These are phyloP conservation scores for Epichloe hybrida DNA, from an alignment of 2,329 filamentous ascomycete species.

Conservation along the genomic window DNA sequence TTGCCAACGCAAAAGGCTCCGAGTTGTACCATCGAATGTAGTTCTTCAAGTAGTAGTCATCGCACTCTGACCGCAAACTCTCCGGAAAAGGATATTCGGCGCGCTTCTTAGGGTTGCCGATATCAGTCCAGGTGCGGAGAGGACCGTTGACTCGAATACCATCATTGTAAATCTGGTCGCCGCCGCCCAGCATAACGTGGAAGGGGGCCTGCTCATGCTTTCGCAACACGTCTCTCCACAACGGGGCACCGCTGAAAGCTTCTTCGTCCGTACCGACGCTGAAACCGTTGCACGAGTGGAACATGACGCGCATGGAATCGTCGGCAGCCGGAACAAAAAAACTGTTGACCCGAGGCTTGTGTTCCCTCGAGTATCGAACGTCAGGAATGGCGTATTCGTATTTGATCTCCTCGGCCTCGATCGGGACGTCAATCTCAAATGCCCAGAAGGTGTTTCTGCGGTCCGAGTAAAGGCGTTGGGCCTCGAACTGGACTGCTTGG, in stretches of 20 bases:
- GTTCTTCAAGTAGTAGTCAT: conserved; percentile 82
- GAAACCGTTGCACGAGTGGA: conserved; percentile 96
- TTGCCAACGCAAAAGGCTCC: conserved; percentile 73
- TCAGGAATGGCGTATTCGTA: conserved; percentile 68
- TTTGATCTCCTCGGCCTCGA: conserved; percentile 53
- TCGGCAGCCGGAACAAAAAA: conserved; percentile 84
- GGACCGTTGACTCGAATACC: conserved; percentile 76
- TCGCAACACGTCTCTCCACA: conserved; percentile 90
- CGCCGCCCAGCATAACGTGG: conserved; percentile 90
- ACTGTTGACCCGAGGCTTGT: conserved; percentile 44
- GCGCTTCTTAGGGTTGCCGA: conserved; percentile 72
- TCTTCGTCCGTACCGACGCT: conserved; percentile 75
- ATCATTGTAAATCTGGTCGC: conserved; percentile 96
- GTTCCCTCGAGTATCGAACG: conserved; percentile 45
- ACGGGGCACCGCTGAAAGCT: conserved; percentile 74
- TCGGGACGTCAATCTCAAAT: conserved; percentile 69
- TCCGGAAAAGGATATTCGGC: conserved; percentile 65
- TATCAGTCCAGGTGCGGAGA: conserved; percentile 67
- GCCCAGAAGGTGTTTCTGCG: conserved; percentile 76
- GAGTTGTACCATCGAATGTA: conserved; percentile 76
- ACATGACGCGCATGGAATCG: conserved; percentile 96
- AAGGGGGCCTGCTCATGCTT: conserved; percentile 69
- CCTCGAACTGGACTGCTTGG: conserved; percentile 27
- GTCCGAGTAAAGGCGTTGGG: conserved; percentile 50
- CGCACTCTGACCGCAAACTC: conserved; percentile 67